phyloP scores from a whole-genome alignment of 495 filamentous ascomycete genomes.

The Neurospora sp. region DNA sequence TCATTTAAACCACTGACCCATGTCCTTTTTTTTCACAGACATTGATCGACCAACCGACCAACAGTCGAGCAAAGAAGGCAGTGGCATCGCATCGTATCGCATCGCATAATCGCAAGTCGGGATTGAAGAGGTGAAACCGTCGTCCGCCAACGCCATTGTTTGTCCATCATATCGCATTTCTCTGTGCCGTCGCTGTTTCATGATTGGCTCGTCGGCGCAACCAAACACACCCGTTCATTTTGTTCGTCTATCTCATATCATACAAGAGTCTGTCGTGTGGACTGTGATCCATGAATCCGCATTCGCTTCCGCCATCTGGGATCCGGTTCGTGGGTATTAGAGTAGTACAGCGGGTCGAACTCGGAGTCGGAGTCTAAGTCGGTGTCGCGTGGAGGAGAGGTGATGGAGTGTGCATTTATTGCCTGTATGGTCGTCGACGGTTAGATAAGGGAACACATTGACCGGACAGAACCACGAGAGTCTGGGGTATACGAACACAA shows the following conservation, averaged over 20 bases:
- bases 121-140: background rate
- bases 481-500: slow-evolving; percentile 8
- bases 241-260: background rate
- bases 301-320: background rate
- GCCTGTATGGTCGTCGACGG: background rate
- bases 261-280: background rate
- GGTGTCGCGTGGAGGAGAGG: background rate
- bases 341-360: background rate
- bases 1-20: background rate
- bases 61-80: background rate
- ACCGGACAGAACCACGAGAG: background rate
- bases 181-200: background rate
- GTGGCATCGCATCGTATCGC: background rate
- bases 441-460: background rate
- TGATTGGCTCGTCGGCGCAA: background rate
- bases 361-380: background rate
- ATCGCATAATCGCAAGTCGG: background rate
- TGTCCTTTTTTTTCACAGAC: background rate
- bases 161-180: background rate
- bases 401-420: background rate
- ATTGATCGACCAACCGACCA: background rate
- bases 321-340: background rate
- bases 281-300: background rate
- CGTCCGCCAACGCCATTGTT: background rate
- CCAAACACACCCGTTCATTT: background rate